Conservation (phyloP, 2,329 filamentous ascomycete genomes). For the Xylaria sp. region DNA sequence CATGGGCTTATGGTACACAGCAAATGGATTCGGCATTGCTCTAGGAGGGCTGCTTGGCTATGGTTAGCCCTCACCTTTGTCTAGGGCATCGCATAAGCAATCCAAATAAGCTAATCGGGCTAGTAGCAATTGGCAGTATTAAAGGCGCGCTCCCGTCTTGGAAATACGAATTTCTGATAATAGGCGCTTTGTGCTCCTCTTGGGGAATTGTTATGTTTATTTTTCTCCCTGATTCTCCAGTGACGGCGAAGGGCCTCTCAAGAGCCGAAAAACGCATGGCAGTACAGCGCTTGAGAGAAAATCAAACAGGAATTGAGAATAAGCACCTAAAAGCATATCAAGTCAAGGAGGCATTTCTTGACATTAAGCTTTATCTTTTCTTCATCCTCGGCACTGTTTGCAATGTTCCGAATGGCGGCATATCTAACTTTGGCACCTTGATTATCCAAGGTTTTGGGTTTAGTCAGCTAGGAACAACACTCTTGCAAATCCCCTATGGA, state of each 20-base stretch:
- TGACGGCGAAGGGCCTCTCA: constrained; percentile 56
- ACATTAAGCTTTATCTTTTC: constrained; percentile 58
- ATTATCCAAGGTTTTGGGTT: constrained; percentile 64
- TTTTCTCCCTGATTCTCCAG: constrained; percentile 56
- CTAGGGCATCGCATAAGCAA: not conserved
- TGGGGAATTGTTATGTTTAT: constrained; percentile 46
- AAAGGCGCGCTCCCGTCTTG: constrained; percentile 54
- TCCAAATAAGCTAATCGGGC: not conserved
- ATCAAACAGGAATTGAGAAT: constrained; percentile 47
- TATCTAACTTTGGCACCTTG: constrained; percentile 63
- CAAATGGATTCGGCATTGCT: constrained; percentile 60
- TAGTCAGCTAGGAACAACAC: constrained; percentile 56
- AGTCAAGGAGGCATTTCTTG: constrained; percentile 45
- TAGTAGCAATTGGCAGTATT: constrained; percentile 54
- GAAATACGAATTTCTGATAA: constrained; percentile 51
- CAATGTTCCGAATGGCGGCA: constrained; percentile 61
- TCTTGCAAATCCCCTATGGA: constrained; percentile 55
- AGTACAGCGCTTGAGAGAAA: constrained; percentile 46
- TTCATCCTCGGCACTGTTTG: constrained; percentile 56
- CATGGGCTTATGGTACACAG: constrained; percentile 60
- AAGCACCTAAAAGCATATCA: constrained; percentile 45
- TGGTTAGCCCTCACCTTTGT: constrained; percentile 37
- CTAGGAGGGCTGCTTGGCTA: constrained; percentile 60
- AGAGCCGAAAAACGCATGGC: constrained; percentile 47
- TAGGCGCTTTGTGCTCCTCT: constrained; percentile 45